Evolutionary conservation across 208 protist genomes (phyloP), one percentile per base, ranked within the genome.

Genomic region (Acanthamoeba castellanii): DNA sequence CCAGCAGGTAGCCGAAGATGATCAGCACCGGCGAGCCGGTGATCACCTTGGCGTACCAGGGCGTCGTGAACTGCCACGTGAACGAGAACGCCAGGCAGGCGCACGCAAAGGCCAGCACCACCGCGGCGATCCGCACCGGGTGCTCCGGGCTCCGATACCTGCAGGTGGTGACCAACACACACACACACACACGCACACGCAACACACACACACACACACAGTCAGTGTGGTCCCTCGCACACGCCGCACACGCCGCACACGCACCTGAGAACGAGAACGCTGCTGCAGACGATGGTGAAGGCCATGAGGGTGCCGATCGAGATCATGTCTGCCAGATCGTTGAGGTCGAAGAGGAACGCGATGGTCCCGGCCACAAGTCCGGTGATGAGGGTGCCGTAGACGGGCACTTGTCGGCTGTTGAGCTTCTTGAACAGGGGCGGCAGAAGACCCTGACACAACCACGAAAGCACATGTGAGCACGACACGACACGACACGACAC

Each of bases 281-380:
- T 95, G 47, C 81, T 72, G 42, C 96, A 96, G 22, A 96, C 96
- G 59, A 95, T 76, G 70, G 82, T 95, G 70, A 96, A 96, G 20
- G 96, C 96, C 20, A 96, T 70, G 20, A 96, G 88, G 18, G 96
- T 96, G 81, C 96, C 96, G 88, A 96, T 94, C 61, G 37, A 74
- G 42, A 96, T 96, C 96, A 96, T 96, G 81, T 96, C 87, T 0
- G 70, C 64, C 42, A 96, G 74, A 47, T 74, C 45, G 22, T 87
- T 42, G 13, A 96, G 52, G 85, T 95, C 61, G 8, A 96, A 87
- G 45, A 95, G 7, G 30, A 96, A 61, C 6, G 96, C 96, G 3
- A 96, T 64, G 16, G 94, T 9, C 78, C 47, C 78, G 5, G 78
- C 42, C 32, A 87, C 78, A 7, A 14, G 25, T 64, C 95, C 94